Evolutionary conservation across 2,329 filamentous ascomycete species (phyloP).

Genomic region (Lasiodiplodia gonubiensis): DNA sequence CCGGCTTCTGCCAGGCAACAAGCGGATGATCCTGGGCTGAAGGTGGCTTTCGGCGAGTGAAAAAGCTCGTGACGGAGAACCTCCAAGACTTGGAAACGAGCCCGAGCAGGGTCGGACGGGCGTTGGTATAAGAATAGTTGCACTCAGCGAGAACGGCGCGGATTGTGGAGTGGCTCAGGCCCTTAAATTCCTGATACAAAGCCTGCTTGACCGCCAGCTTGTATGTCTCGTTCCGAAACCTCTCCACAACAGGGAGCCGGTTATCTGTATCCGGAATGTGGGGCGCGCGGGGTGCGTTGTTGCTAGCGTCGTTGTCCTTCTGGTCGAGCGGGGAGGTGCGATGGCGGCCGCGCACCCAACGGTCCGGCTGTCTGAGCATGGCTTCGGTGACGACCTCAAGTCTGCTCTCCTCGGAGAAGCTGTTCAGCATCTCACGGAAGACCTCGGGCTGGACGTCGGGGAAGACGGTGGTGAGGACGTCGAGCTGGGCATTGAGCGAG

Average conservation of each 20-base stretch:
- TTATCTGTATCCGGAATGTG: conserved; percentile 39
- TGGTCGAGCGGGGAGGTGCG: conserved; percentile 54
- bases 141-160: conserved; percentile 79
- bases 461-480: conserved; percentile 73
- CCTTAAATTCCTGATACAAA: conserved; percentile 76
- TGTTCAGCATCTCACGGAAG: conserved; percentile 79
- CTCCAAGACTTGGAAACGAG: conserved; percentile 78
- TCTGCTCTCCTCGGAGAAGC: conserved; percentile 76
- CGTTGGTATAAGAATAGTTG: conserved; percentile 78
- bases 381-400: conserved; percentile 78
- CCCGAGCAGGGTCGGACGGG: conserved; percentile 70
- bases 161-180: conserved; percentile 73
- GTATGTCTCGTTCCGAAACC: conserved; percentile 71
- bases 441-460: conserved; percentile 82
- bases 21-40: conserved; percentile 61
- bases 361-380: conserved; percentile 72
- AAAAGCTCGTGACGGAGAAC: conserved; percentile 73
- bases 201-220: conserved; percentile 70
- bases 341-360: conserved; percentile 72
- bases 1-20: conserved; percentile 58
- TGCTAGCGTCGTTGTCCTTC: conserved; percentile 40
- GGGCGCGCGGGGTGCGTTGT: conserved; percentile 31
- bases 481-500: conserved; percentile 72
- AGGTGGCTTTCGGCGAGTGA: conserved; percentile 67
- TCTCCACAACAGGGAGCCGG: conserved; percentile 61